Base-by-base conservation (phyloP, 257 asterid genomes). In the Lithospermum erythrorhizon region DNA sequence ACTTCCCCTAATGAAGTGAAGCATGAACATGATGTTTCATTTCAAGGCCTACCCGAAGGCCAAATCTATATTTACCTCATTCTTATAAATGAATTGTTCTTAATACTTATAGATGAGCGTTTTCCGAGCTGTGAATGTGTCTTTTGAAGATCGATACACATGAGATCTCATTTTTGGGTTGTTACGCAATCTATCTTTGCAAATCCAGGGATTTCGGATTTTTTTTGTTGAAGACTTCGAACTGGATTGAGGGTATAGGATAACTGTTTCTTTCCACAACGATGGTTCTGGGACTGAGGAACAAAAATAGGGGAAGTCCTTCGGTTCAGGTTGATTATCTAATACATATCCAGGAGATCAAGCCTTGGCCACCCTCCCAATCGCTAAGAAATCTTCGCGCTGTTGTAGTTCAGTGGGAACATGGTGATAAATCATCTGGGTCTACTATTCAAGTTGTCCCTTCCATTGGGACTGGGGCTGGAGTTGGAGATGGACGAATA, bases 311-410 rank as follows among this genome's bases (percentile, higher is more conserved):
- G 74, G 76, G 67, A 69, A 57, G 72, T 65, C 87, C 84, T 53
- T 69, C 82, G 9, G 68, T 78, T 63, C 87, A 84, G 32, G 69
- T 83, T 57, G 94, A 87, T 61, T 89, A 76, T 76, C 37, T 67
- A 59, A 61, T 90, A 63, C 74, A 73, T 55, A 74, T 90, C 65
- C 72, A 79, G 61, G 95, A 84, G 73, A 76, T 90, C 56, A 87
- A 75, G 66, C 97, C 96, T 16, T 87, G 97, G 97, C 97, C 96
- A 14, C 95, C 97, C 4, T 87, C 97, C 59, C 90, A 72, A 61
- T 79, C 95, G 1, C 78, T 89, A 51, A 75, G 80, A 63, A 71
- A 81, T 1, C 71, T 75, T 4, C 87, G 94, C n/a, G 61, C 84
- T 10, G 89, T 76, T 66, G 52, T 83, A 30, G 83, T 90, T 60